A percentile compares a stretch with the other conserved stretches of the same genome.
phyloP scores from a whole-genome alignment of 495 filamentous ascomycete species.

The Alectoria sarmentosa region DNA sequence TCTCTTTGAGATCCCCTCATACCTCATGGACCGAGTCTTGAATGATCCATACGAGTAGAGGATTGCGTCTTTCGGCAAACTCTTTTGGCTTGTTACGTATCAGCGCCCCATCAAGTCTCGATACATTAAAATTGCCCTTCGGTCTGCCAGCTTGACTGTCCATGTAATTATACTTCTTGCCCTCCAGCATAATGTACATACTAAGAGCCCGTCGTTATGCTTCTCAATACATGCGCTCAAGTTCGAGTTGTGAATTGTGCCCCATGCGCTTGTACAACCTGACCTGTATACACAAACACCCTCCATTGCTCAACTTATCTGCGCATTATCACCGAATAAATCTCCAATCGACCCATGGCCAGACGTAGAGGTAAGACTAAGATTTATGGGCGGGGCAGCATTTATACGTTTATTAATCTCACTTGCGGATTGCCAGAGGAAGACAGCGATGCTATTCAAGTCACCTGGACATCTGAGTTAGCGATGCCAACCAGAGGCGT shows the following conservation, averaged over 20 bases:
- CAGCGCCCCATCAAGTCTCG: too few species aligned
- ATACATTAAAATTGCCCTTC: too few species aligned
- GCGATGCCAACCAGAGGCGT: background rate
- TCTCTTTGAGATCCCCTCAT: too few species aligned
- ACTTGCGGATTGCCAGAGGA: constrained; percentile 16
- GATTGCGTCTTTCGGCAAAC: too few species aligned
- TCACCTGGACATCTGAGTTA: constrained; percentile 8
- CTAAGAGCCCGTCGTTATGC: background rate
- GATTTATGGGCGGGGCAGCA: background rate
- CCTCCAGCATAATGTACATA: background rate
- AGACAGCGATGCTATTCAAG: constrained; percentile 19
- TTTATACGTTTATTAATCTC: constrained; percentile 11
- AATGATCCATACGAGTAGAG: too few species aligned
- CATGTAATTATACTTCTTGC: background rate
- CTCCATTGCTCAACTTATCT: background rate
- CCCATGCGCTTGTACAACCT: background rate
- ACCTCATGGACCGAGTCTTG: too few species aligned
- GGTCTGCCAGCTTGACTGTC: background rate
- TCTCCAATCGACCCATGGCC: background rate
- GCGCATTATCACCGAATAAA: background rate
- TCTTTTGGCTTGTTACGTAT: too few species aligned
- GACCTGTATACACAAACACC: background rate
- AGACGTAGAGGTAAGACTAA: background rate
- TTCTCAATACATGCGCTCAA: background rate
- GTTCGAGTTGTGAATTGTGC: background rate